Conservation (phyloP, 768 basidiomycete genomes). For the Rhodotorula paludigena region DNA sequence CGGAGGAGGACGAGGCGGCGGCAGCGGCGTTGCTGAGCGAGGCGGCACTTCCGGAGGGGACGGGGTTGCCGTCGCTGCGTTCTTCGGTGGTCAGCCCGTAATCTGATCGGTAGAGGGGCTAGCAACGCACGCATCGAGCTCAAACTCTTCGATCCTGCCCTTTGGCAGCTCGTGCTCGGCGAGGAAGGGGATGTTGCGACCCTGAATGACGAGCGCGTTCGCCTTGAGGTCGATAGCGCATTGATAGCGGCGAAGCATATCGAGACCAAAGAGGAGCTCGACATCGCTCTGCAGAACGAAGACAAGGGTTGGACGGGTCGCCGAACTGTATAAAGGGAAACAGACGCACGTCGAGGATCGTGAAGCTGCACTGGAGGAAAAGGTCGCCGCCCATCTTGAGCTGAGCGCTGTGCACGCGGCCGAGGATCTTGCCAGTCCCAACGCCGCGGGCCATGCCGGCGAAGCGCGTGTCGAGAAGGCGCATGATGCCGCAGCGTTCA, state of each 20-base stretch:
- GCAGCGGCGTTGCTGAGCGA: conserved; percentile 8
- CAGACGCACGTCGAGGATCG: conserved; percentile 75
- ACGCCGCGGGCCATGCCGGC: conserved; percentile 87
- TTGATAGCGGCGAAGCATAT: conserved; percentile 97
- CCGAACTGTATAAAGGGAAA: not conserved
- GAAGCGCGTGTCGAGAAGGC: conserved; percentile 79
- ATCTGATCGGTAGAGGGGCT: not conserved
- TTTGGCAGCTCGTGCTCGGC: conserved; percentile 91
- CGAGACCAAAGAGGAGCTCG: conserved; percentile 94
- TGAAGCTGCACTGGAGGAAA: conserved; percentile 81
- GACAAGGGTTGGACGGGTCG: not conserved
- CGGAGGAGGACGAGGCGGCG: not conserved
- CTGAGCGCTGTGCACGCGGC: conserved; percentile 87
- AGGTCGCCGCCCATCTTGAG: conserved; percentile 74
- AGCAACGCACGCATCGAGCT: conserved; percentile 43
- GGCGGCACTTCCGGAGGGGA: conserved; percentile 17
- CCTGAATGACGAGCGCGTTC: conserved; percentile 84
- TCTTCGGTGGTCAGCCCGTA: not conserved
- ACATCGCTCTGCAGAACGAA: conserved; percentile 66
- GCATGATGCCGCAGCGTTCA: conserved; percentile 66
- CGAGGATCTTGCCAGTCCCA: conserved; percentile 88
- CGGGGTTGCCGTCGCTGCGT: conserved; percentile 38
- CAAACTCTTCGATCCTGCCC: conserved; percentile 51
- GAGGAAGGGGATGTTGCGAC: conserved; percentile 79
- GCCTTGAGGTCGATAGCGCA: conserved; percentile 91